Conservation (phyloP, 2,329 filamentous ascomycete genomes). For the Coniochaeta ligniaria region DNA sequence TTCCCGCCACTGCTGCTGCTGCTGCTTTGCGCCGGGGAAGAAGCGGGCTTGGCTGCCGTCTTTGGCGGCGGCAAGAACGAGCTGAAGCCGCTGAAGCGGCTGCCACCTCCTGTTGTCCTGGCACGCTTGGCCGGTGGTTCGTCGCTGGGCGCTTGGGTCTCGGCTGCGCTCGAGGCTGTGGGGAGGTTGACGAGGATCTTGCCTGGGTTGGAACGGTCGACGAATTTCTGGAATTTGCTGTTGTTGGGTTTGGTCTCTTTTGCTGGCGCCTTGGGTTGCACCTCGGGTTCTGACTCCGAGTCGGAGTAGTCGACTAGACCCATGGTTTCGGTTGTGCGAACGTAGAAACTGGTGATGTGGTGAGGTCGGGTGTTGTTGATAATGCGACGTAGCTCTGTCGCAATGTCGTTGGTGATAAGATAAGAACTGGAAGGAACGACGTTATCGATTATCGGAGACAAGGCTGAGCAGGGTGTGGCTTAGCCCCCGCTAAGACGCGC, state of each 20-base stretch:
- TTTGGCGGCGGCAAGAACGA: conserved; percentile 84
- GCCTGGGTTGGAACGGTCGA: conserved; percentile 72
- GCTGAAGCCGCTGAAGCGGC: conserved; percentile 75
- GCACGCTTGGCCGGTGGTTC: conserved; percentile 66
- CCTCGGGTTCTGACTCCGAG: conserved; percentile 53
- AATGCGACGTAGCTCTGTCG: neutral
- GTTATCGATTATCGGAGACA: neutral
- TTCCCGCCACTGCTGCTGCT: conserved; percentile 16
- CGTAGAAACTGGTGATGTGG: neutral
- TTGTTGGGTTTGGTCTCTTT: conserved; percentile 21
- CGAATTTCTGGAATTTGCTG: conserved; percentile 70
- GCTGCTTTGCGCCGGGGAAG: conserved; percentile 14
- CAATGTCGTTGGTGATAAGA: neutral
- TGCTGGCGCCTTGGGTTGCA: conserved; percentile 16
- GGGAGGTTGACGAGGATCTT: conserved; percentile 81
- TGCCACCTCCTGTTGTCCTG: conserved; percentile 43
- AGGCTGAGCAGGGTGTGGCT: neutral
- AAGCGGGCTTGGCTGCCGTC: conserved; percentile 27
- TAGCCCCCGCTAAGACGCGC: neutral
- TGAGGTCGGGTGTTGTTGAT: neutral
- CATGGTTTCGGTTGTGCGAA: conserved; percentile 40
- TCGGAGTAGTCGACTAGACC: conserved; percentile 78
- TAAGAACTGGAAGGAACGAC: neutral
- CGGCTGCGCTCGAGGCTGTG: conserved; percentile 30
- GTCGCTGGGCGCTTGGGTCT: conserved; percentile 26